Base-by-base conservation (phyloP, 2,329 filamentous ascomycete species). In the Penicillium sp. region DNA sequence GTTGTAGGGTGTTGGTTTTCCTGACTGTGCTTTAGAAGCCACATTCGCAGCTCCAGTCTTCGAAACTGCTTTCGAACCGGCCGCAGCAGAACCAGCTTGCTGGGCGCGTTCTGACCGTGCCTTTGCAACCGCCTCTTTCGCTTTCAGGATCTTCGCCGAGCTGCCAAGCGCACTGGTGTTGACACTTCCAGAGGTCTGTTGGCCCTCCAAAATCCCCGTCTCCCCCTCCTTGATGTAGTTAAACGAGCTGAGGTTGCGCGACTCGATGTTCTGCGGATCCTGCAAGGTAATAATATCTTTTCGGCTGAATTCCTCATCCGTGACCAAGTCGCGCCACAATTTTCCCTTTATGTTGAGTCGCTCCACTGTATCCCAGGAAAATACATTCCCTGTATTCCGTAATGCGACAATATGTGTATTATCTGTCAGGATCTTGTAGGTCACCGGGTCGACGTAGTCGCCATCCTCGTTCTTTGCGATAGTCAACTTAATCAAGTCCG, bases 371-470 rank as follows among this genome's bases (percentile, higher is more conserved):
- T 99, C 95, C 85, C 89, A 97, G 1, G 92, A 87, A 72, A 97
- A 99, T 5, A 96, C 94, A 75, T 99, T 99, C 49, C 93, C 93
- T 57, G 92, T 93, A 54, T 82, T 89, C 56, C 86, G 83, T 61
- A 99, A 82, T 16, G 92, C 93, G 45, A 97, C 91, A 57, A 99
- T 91, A 75, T 97, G 94, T 4, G 94, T 97, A 75, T 97, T 97
- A 73, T 99, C 92, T 46, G 94, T 99, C 69, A 99, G 91, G 41
- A 96, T 90, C 75, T 99, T 99, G 81, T 90, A 97, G 0, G 92
- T 97, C 46, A 99, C 93, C 0, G 94, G 95, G 69, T 99, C 94
- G 61, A 97, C 91, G 68, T 94, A 90, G 67, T 97, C 94, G 52
- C 86, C 89, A 60, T 92, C 89, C 52, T 92, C 90, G 74, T 97